Evolutionary conservation across 345 rosid species (phyloP).

Genomic region (Populus ilicifolia): DNA sequence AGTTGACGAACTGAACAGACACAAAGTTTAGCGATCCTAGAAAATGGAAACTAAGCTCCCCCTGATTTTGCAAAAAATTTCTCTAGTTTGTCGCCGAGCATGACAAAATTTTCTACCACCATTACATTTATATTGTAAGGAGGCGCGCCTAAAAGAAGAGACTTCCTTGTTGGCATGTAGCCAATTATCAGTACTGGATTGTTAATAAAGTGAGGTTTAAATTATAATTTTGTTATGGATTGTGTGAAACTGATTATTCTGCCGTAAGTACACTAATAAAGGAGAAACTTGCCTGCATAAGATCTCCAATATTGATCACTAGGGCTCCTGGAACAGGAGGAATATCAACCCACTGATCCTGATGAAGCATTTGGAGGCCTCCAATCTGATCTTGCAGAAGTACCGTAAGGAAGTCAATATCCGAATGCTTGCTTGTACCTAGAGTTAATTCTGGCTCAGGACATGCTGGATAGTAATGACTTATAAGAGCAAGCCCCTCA

Average conservation of each 20-base stretch:
- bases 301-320: slow-evolving; percentile 26
- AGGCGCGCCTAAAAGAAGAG: no score
- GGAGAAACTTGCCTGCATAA: slow-evolving; percentile 21
- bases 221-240: no score
- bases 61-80: no score
- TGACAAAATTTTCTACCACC: no score
- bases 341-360: slow-evolving; percentile 18
- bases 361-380: slow-evolving; percentile 25
- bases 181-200: no score
- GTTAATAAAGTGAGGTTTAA: no score
- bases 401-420: slow-evolving; percentile 18
- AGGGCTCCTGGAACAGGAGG: slow-evolving; percentile 15
- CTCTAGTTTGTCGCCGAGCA: no score
- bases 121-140: no score
- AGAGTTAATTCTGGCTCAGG: slow-evolving; percentile 12
- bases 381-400: slow-evolving; percentile 25
- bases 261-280: neutral
- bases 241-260: neutral
- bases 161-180: no score
- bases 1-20: neutral
- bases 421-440: slow-evolving; percentile 10
- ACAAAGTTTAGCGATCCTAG: neutral
- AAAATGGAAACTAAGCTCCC: no score
- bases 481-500: slow-evolving; percentile 4
- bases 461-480: slow-evolving; percentile 17